Conservation (phyloP, 371 early-diverging fungal genomes). For the Haplosporangium sp. region DNA sequence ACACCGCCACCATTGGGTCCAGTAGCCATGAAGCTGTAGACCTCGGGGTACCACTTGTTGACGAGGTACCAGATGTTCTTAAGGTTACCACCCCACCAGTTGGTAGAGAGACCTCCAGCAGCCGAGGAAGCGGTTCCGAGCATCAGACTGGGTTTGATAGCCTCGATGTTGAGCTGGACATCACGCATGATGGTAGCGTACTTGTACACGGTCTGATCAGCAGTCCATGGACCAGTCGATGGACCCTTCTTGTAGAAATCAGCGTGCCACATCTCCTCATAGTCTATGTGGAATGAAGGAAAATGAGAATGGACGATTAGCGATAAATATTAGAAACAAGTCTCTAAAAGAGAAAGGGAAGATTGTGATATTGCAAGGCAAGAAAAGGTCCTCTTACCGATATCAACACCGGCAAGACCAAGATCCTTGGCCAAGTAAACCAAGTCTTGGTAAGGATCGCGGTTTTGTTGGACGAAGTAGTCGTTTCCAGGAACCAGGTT, state of each 20-base stretch:
- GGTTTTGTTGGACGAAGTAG: slow-evolving; percentile 36
- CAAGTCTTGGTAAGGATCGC: slow-evolving; percentile 55
- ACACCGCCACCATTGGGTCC: slow-evolving; percentile 53
- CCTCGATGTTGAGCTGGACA: slow-evolving; percentile 45
- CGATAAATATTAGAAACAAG: not conserved
- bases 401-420: slow-evolving; percentile 51
- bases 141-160: slow-evolving; percentile 33
- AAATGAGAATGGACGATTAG: too few species aligned
- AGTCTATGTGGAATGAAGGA: slow-evolving; percentile 14
- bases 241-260: slow-evolving; percentile 41
- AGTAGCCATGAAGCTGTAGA: slow-evolving; percentile 43
- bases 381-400: slow-evolving; percentile 20
- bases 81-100: slow-evolving; percentile 57
- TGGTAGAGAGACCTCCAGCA: slow-evolving; percentile 51
- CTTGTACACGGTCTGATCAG: slow-evolving; percentile 51
- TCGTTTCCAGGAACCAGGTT: slow-evolving; percentile 42
- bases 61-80: slow-evolving; percentile 55
- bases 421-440: slow-evolving; percentile 55
- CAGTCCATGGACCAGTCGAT: slow-evolving; percentile 49
- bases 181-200: slow-evolving; percentile 53
- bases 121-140: slow-evolving; percentile 49
- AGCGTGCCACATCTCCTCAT: slow-evolving; percentile 57
- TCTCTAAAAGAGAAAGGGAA: not conserved
- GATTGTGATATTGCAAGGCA: not conserved
- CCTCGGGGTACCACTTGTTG: slow-evolving; percentile 47